Base-by-base conservation (phyloP, 192 early-diverging fungal genomes). In the Gryganskiella cystojenkinii region DNA sequence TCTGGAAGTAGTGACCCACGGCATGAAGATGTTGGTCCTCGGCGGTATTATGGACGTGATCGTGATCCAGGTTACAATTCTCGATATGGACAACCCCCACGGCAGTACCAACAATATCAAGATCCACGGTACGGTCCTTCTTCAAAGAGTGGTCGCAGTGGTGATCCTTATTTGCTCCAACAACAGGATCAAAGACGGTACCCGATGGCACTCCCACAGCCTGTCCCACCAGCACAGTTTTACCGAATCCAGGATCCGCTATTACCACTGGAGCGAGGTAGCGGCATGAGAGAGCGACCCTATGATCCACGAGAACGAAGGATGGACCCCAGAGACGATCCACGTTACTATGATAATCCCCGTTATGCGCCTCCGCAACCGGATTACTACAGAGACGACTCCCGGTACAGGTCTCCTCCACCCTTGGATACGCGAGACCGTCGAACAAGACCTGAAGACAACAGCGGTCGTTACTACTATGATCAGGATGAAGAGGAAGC, bases 161-260 rank as follows among this genome's bases (percentile, higher is more conserved):
- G n/a, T 31, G 33, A 1, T 56, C n/a, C 15, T 27, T 31, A 33
- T 31, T 33, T 7, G 28, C 27, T 5, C n/a, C n/a, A n/a, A 34
- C 64, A 76, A 37, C 66, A 47, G 22, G 55, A 65, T 15, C 63
- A n/a, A n/a, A n/a, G 62, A 11, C 46, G 74, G 10, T 64, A 69
- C 45, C 55, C 74, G 40, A 64, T 64, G 61, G 45, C 61, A 3
- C 5, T 64, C 5, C 37, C 74, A 7, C 72, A 67, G 25, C 52
- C 59, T 2, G 53, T 49, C 2, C 57, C 64, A 10, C 72, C 58
- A 9, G 53, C 45, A 1, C 64, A 67, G 53, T 45, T 67, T 9
- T 76, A 76, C 33, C 60, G 60, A 33, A 62, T 76, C 59, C 72
- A 64, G 20, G 59, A 76, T 40, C 37, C 5, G 37, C 37, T 13